phyloP scores from a whole-genome alignment of 495 filamentous ascomycete species.

The Hyphodiscus hymeniophilus region DNA sequence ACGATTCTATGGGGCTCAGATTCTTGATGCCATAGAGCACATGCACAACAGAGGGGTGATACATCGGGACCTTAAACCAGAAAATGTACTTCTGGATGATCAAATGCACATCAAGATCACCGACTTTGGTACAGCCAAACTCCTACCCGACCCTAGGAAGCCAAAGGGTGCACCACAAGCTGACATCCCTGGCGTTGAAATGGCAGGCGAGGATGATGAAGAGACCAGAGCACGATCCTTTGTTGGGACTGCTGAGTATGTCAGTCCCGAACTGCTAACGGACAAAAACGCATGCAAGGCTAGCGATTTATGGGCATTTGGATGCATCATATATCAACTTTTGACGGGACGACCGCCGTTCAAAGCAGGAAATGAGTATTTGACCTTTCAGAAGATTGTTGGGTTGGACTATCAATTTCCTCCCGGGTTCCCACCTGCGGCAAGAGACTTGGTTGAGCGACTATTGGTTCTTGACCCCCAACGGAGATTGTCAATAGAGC shows the following conservation, averaged over 20 bases:
- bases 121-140: constrained; percentile 96
- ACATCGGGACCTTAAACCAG: constrained; percentile 93
- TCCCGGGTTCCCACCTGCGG: constrained; percentile 76
- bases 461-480: constrained; percentile 86
- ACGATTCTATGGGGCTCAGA: constrained; percentile 90
- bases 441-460: constrained; percentile 86
- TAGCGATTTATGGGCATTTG: constrained; percentile 97
- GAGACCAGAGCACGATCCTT: constrained; percentile 82
- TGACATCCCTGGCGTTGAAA: constrained; percentile 3
- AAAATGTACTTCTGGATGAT: constrained; percentile 91
- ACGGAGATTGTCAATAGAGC: constrained; percentile 82
- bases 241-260: constrained; percentile 97
- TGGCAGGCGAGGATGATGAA: constrained; percentile 35
- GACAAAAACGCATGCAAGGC: constrained; percentile 97
- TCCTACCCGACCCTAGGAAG: constrained; percentile 56
- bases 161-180: constrained; percentile 6
- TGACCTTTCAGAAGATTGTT: constrained; percentile 98
- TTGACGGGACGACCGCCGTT: constrained; percentile 91
- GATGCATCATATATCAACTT: constrained; percentile 98
- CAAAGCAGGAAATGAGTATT: constrained; percentile 94
- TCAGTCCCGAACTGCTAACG: constrained; percentile 89
- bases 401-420: constrained; percentile 91
- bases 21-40: constrained; percentile 92
- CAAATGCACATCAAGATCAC: constrained; percentile 98
- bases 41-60: constrained; percentile 97